Percentiles rank a stretch among this genome's conserved stretches.
Conservation (phyloP, 2,329 filamentous ascomycete genomes). For the Aspergillus ustus region DNA sequence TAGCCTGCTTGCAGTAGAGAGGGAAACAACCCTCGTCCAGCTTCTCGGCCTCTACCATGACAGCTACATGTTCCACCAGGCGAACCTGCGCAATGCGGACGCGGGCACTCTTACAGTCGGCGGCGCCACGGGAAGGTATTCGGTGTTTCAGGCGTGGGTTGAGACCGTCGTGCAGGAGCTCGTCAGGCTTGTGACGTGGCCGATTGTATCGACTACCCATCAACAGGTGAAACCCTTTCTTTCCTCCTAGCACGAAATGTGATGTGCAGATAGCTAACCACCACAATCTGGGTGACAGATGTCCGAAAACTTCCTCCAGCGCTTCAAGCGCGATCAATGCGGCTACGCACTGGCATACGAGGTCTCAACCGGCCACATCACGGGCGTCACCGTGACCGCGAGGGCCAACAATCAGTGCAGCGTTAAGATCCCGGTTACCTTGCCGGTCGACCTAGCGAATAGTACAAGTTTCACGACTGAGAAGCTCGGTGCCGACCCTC, state of each 20-base stretch:
- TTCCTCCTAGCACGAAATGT: too few relatives aligned
- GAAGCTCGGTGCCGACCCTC: slow-evolving; percentile 59
- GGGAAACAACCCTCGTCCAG: slow-evolving; percentile 59
- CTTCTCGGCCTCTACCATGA: slow-evolving; percentile 62
- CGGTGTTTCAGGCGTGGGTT: slow-evolving; percentile 63
- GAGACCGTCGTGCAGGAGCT: slow-evolving; percentile 60
- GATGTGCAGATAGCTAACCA: neutral
- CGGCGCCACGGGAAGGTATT: slow-evolving; percentile 51
- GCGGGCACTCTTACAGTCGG: slow-evolving; percentile 55
- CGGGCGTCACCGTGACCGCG: slow-evolving; percentile 55
- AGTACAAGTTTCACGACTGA: slow-evolving; percentile 54
- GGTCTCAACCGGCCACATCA: slow-evolving; percentile 51
- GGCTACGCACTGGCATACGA: slow-evolving; percentile 55
- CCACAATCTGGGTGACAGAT: slow-evolving; percentile 35
- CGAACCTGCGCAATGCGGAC: slow-evolving; percentile 61
- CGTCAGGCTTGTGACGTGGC: slow-evolving; percentile 58
- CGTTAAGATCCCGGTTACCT: slow-evolving; percentile 60
- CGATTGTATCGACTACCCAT: slow-evolving; percentile 60
- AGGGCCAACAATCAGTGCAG: slow-evolving; percentile 54
- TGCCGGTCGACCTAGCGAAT: slow-evolving; percentile 52
- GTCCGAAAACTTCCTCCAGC: slow-evolving; percentile 56
- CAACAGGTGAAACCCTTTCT: slow-evolving; percentile 46
- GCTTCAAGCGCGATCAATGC: slow-evolving; percentile 60
- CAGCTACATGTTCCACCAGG: slow-evolving; percentile 68
- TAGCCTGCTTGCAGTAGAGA: slow-evolving; percentile 57